Base-by-base conservation (phyloP, 257 asterid genomes). In the Buddleja alternifolia region DNA sequence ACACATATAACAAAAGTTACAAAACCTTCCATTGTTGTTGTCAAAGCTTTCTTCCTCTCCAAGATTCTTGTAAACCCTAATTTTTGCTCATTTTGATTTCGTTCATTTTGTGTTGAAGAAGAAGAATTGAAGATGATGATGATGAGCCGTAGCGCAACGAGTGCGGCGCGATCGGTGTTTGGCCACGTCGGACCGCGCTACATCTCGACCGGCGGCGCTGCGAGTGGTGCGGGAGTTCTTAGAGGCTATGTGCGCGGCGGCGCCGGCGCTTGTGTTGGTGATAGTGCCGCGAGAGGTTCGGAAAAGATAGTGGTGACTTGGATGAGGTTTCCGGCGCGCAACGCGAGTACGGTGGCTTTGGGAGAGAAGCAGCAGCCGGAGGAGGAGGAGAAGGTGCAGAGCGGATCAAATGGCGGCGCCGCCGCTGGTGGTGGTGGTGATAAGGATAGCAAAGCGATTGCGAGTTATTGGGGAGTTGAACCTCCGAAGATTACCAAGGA, bases 381-480 rank as follows among this genome's bases (percentile, higher is more conserved):
- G 61, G 81, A 29, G 3, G 67, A 68, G 39, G 75, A 77, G 65
- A 40, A 76, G 60, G 76, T 16, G 44, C 60, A 61, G 8, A 66
- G 37, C 20, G 66, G 77, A 3, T 54, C 32, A 3, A 19, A 44
- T 20, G 81, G 67, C 2, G 47, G 53, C 70, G 71, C 81, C 50
- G 67, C 72, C 15, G 32, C 73, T 0, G 47, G 65, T 1, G 77
- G 68, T 9, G 78, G 72, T 0, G 63, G 64, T 10, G 23, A 17
- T 50, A 51, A 66, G 1, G 61, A 19, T 34, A 45, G 50, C n/a
- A 80, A 81, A 67, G 78, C 21, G 29, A 47, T 84, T 3, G 76
- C 66, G 52, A 88, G 97, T 64, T 88, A 90, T 47, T 90, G 97
- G 97, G 96, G 97, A 0, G 78, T 90, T 56, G 77, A 74, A 50